Conservation (phyloP, 306 rosid genomes). For the Dalbergia cultrata region DNA sequence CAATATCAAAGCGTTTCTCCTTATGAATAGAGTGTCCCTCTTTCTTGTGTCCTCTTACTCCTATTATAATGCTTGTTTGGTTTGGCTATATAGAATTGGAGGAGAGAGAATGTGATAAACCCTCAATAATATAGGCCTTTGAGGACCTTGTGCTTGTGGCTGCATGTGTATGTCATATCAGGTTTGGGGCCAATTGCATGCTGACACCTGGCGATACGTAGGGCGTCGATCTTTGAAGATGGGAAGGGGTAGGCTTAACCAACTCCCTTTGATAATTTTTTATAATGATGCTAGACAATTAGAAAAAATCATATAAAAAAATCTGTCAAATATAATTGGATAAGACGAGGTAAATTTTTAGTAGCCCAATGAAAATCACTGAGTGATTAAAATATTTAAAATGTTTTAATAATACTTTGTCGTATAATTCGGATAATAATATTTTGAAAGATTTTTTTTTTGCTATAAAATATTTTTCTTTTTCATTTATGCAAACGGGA, state of each 20-base stretch:
- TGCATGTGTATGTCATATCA: conserved; percentile 61
- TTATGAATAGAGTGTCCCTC: conserved; percentile 11
- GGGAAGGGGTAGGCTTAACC: neutral
- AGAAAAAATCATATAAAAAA: no score
- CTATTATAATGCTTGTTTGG: conserved; percentile 58
- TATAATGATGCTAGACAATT: no score
- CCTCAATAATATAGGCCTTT: conserved; percentile 68
- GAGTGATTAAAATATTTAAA: no score
- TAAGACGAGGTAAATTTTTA: no score
- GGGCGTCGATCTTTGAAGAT: conserved; percentile 56
- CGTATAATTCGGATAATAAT: no score
- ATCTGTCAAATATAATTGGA: no score
- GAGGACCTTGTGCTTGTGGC: conserved; percentile 67
- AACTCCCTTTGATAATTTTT: no score
- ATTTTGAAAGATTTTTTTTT: no score
- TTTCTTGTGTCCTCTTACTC: conserved; percentile 44
- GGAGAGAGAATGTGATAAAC: conserved; percentile 48
- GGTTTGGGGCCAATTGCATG: conserved; percentile 32
- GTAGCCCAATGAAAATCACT: no score
- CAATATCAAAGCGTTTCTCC: conserved; percentile 44
- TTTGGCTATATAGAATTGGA: conserved; percentile 51
- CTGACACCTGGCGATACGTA: conserved; percentile 38
- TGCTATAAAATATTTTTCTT: no score
- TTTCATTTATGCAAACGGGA: conserved; percentile 24
- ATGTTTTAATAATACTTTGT: no score